A percentile compares a stretch with the other conserved stretches of the same genome.
Evolutionary conservation across 2,329 filamentous ascomycete species (phyloP).

Genomic region (Arachnomyces sp.): DNA sequence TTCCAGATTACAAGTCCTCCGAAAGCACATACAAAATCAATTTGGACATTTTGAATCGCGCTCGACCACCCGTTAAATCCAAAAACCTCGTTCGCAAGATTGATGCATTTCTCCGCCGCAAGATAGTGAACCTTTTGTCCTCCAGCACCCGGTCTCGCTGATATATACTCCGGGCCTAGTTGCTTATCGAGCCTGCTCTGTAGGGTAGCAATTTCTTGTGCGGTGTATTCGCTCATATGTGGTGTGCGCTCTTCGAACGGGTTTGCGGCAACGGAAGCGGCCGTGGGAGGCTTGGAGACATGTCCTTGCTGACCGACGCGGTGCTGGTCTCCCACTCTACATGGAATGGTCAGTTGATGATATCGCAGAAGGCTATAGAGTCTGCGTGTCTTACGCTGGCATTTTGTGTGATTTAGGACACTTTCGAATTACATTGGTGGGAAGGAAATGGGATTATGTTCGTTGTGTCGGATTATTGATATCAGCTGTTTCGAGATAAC

Average conservation of each 20-base stretch:
- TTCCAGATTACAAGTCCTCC: too few species aligned
- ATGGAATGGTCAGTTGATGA: slow-evolving; percentile 5
- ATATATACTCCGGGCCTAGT: slow-evolving; percentile 92
- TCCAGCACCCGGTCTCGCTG: slow-evolving; percentile 70
- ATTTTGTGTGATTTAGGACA: slow-evolving; percentile 21
- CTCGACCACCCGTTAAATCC: slow-evolving; percentile 98
- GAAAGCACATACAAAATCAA: slow-evolving; percentile 64
- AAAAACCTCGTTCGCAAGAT: slow-evolving; percentile 89
- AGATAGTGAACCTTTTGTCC: slow-evolving; percentile 88
- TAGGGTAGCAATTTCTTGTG: slow-evolving; percentile 81
- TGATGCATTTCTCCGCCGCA: slow-evolving; percentile 93
- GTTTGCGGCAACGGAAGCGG: slow-evolving; percentile 47
- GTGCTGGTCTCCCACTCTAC: slow-evolving; percentile 64
- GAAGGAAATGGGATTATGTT: not conserved
- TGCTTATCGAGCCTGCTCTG: slow-evolving; percentile 84
- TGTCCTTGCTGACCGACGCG: slow-evolving; percentile 29
- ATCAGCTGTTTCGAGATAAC: not conserved
- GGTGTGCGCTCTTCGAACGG: slow-evolving; percentile 70
- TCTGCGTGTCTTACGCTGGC: slow-evolving; percentile 36
- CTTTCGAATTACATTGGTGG: not conserved
- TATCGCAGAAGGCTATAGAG: not conserved
- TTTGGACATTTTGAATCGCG: slow-evolving; percentile 86
- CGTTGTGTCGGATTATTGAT: not conserved
- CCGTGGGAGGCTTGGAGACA: slow-evolving; percentile 12
- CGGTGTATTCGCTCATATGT: slow-evolving; percentile 72